Evolutionary conservation across 345 rosid species (phyloP).

Genomic region (Barbarea vulgaris): DNA sequence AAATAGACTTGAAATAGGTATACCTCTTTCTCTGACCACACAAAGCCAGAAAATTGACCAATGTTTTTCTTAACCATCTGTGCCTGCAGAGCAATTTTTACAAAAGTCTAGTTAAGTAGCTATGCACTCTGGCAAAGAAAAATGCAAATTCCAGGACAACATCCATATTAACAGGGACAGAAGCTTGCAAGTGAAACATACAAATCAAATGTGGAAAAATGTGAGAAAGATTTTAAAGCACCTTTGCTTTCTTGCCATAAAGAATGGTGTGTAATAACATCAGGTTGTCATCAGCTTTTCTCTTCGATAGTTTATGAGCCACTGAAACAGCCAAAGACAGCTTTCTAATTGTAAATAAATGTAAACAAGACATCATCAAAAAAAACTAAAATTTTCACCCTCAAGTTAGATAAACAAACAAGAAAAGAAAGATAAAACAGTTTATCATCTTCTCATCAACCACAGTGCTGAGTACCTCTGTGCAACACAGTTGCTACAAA

Average conservation of each 20-base stretch:
- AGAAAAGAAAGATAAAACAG: not conserved
- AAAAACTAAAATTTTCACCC: not conserved
- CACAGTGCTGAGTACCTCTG: not conserved
- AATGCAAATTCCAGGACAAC: not conserved
- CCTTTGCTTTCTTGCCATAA: conserved; percentile 98
- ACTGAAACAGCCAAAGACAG: conserved; percentile 62
- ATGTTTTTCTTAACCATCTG: conserved; percentile 81
- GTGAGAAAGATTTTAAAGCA: conserved; percentile 29
- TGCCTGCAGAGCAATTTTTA: conserved; percentile 51
- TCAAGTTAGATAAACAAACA: conserved; percentile 5
- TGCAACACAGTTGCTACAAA: conserved; percentile 1
- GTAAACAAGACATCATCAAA: not conserved
- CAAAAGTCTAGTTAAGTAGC: not conserved
- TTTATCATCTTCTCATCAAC: conserved; percentile 13
- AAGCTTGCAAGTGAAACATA: not conserved
- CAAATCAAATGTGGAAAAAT: conserved; percentile 1
- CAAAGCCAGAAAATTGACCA: conserved; percentile 89
- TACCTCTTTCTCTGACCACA: conserved; percentile 90
- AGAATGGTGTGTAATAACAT: conserved; percentile 74
- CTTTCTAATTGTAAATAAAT: not conserved
- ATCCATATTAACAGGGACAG: conserved; percentile 1
- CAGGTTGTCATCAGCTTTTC: conserved; percentile 87
- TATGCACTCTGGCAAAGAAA: conserved; percentile 3
- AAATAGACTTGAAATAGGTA: conserved; percentile 12
- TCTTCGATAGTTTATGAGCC: conserved; percentile 95